Percentiles rank a stretch among this genome's conserved stretches.
Evolutionary conservation across 2,329 filamentous ascomycete species (phyloP).

Genomic region (Claviceps spartinae): DNA sequence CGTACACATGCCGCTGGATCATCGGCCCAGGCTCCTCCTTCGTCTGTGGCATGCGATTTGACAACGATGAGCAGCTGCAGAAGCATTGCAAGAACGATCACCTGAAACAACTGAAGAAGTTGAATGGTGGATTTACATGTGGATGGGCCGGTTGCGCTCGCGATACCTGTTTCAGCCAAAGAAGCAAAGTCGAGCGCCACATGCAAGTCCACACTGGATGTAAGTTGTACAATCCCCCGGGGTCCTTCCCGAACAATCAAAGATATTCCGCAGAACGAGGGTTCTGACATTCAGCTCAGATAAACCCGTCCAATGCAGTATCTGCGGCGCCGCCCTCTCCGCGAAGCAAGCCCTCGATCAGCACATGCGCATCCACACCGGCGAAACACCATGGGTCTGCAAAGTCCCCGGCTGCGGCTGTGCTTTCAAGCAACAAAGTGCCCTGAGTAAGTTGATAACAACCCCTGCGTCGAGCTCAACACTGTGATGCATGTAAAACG

Average conservation of each 20-base stretch:
- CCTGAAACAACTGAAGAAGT: conserved; percentile 30
- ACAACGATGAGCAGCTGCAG: conserved; percentile 36
- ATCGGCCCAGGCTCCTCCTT: conserved; percentile 7
- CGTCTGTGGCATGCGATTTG: conserved; percentile 24
- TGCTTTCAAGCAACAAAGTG: conserved; percentile 53
- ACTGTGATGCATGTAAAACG: background rate
- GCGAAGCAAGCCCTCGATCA: conserved; percentile 55
- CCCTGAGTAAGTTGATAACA: conserved; percentile 37
- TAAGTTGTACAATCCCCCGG: conserved; percentile 22
- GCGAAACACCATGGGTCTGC: conserved; percentile 50
- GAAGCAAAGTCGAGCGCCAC: conserved; percentile 51
- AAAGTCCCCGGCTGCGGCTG: conserved; percentile 34
- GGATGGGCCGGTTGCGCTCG: conserved; percentile 43
- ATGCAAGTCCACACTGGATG: conserved; percentile 52
- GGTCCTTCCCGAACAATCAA: no score
- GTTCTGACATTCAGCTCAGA: conserved; percentile 22
- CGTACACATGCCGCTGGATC: conserved; percentile 22
- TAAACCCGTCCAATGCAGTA: conserved; percentile 43
- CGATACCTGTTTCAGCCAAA: conserved; percentile 39
- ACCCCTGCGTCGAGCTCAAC: background rate
- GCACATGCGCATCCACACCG: conserved; percentile 53
- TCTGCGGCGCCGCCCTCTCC: conserved; percentile 46
- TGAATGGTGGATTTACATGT: conserved; percentile 35
- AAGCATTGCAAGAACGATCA: conserved; percentile 40
- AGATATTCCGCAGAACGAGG: background rate